Percentiles rank a stretch among this genome's conserved stretches.
Evolutionary conservation across 108 stramenopile genomes (phyloP).

Genomic region (Fragilariopsis cylindrus): DNA sequence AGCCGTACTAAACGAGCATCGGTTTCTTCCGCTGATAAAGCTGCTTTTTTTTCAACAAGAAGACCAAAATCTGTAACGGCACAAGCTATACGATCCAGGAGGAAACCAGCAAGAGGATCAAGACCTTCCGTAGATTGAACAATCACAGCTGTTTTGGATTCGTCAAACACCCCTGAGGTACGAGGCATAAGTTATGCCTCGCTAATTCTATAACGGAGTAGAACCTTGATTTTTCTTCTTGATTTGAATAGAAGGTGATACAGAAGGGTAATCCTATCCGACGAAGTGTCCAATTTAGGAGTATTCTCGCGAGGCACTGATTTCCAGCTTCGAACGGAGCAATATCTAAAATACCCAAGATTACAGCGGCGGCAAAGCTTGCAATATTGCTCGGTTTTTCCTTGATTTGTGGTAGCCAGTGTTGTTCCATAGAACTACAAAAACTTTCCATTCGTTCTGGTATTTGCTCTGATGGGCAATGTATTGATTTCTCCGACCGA

Average conservation of each 20-base stretch:
- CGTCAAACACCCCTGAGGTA: slow-evolving; percentile 4
- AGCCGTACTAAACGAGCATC: slow-evolving; percentile 38
- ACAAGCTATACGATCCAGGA: slow-evolving; percentile 28
- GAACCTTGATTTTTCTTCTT: slow-evolving; percentile 32
- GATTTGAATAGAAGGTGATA: slow-evolving; percentile 32
- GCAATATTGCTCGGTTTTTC: not conserved
- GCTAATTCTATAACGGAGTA: slow-evolving; percentile 19
- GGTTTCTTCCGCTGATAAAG: slow-evolving; percentile 29
- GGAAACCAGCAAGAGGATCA: slow-evolving; percentile 32
- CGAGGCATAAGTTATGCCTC: slow-evolving; percentile 16
- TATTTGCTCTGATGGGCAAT: slow-evolving; percentile 9
- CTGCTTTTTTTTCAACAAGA: slow-evolving; percentile 29
- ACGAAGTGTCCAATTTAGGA: slow-evolving; percentile 36
- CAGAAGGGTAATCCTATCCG: slow-evolving; percentile 38
- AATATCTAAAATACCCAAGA: slow-evolving; percentile 36
- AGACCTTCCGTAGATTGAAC: slow-evolving; percentile 12
- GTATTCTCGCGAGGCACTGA: slow-evolving; percentile 32
- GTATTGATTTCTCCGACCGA: not conserved
- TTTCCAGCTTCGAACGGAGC: slow-evolving; percentile 44
- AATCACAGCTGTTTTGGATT: not conserved
- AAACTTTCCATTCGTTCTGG: slow-evolving; percentile 18
- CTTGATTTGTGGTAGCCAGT: not conserved
- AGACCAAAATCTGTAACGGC: slow-evolving; percentile 24
- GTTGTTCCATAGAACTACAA: not conserved
- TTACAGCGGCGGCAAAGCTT: slow-evolving; percentile 37